Percentiles rank a stretch among this genome's conserved stretches.
These are phyloP conservation scores for Hevea brasiliensis DNA, from an alignment of 345 rosid species.

Conservation along the genomic window DNA sequence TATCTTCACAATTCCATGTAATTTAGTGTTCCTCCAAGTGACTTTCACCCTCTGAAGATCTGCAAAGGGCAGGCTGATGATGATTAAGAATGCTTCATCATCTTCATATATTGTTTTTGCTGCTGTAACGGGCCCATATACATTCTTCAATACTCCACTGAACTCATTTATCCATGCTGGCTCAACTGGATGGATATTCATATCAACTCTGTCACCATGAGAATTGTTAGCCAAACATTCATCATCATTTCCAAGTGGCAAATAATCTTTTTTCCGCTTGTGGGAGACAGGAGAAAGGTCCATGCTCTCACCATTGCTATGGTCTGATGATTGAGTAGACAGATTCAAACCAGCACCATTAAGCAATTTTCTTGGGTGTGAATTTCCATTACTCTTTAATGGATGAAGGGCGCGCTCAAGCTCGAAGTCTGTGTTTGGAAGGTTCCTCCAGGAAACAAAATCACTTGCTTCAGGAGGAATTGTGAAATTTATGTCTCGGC, in stretches of 20 bases:
- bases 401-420: constrained; percentile 64
- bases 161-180: constrained; percentile 76
- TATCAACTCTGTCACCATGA: constrained; percentile 48
- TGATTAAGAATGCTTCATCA: constrained; percentile 64
- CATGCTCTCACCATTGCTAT: constrained; percentile 58
- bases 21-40: constrained; percentile 73
- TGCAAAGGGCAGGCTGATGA: constrained; percentile 72
- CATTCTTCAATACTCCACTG: constrained; percentile 76
- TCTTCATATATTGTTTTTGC: constrained; percentile 84
- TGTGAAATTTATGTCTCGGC: constrained; percentile 77
- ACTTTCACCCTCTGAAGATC: constrained; percentile 85
- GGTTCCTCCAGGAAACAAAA: constrained; percentile 90
- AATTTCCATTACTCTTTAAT: constrained; percentile 38
- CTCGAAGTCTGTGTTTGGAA: constrained; percentile 90
- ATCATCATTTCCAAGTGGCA: constrained; percentile 57
- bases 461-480: constrained; percentile 84
- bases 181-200: constrained; percentile 65
- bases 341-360: constrained; percentile 83
- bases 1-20: constrained; percentile 79
- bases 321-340: constrained; percentile 63
- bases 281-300: constrained; percentile 63
- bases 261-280: constrained; percentile 81
- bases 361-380: constrained; percentile 61
- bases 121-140: constrained; percentile 79
- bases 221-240: constrained; percentile 56